These are phyloP conservation scores for Zygoascus tannicola DNA, from an alignment of 805 yeast genomes.

Conservation along the genomic window DNA sequence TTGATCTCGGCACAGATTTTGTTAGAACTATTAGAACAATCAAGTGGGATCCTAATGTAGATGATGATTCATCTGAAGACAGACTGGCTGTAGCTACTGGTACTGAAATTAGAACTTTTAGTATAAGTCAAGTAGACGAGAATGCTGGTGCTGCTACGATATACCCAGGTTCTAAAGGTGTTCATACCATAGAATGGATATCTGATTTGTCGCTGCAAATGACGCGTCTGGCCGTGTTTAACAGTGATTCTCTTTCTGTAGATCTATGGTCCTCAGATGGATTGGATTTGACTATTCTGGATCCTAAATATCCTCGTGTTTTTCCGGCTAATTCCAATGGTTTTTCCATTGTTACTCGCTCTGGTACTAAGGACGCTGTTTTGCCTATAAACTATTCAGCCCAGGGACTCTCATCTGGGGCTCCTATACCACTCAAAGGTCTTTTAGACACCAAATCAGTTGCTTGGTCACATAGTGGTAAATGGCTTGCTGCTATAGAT, in stretches of 20 bases:
- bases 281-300: slow-evolving; percentile 10
- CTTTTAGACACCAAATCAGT: slow-evolving; percentile 14
- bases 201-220: slow-evolving; percentile 9
- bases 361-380: slow-evolving; percentile 10
- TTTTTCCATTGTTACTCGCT: slow-evolving; percentile 11
- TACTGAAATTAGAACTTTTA: slow-evolving; percentile 11
- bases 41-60: slow-evolving; percentile 14
- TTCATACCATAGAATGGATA: slow-evolving; percentile 13
- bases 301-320: slow-evolving; percentile 9
- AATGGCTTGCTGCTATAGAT: slow-evolving; percentile 15
- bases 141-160: slow-evolving; percentile 5
- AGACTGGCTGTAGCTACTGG: slow-evolving; percentile 14
- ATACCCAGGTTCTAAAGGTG: slow-evolving; percentile 9
- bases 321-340: neutral
- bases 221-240: slow-evolving; percentile 12
- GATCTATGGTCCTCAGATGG: slow-evolving; percentile 18
- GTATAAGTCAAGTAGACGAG: slow-evolving; percentile 7
- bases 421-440: slow-evolving; percentile 3
- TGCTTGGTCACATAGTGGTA: slow-evolving; percentile 15
- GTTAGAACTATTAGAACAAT: slow-evolving; percentile 7
- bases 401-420: neutral
- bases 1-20: slow-evolving; percentile 10
- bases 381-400: slow-evolving; percentile 3
- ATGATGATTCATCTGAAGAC: slow-evolving; percentile 9
- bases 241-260: slow-evolving; percentile 5